Base-by-base conservation (phyloP, 495 filamentous ascomycete species). In the Lepidopterella palustris region DNA sequence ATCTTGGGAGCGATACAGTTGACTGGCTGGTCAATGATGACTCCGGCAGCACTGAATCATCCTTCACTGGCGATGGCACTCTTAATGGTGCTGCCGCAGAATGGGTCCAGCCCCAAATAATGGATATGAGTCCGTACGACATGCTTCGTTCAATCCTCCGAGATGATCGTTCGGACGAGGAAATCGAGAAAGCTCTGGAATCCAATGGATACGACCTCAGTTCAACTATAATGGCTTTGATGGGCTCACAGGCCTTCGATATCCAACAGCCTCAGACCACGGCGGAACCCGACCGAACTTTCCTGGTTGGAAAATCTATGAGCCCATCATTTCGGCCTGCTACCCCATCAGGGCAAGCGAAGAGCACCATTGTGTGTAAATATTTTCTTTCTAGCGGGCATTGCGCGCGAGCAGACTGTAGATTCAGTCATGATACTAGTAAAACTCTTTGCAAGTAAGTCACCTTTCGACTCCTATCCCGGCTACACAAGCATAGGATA, bases 391-490 rank as follows among this genome's bases (percentile, higher is more conserved):
- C 92, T 13, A 92, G 86, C 18, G 95, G 95, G 4, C 85, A 89
- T 69, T 99, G 95, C 68, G 83, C 96, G 28, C 83, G 95, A 28
- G 92, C 92, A 51, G 95, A 99, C 68, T 99, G 95, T 66, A 85
- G 92, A 50, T 99, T 97, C 73, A 96, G 91, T 62, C 95, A 99
- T 74, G 95, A 99, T 68, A 76, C 95, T 29, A 95, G 89, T 62
- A 92, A 85, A 64, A 93, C 96, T 62, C 83, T 99, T 58, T 99
- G 95, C 92, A 99, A 97, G 87, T 97, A 79, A 79, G 89, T 87
- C 27, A 48, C 25, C 21, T 13, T 9, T 18, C 15, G 18, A 28
- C 42, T 1, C 0, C 2, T n/a, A n/a, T n/a, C n/a, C n/a, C 11
- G 1, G 15, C 1, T 25, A 48, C 18, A 55, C 51, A 23, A 31